Base-by-base conservation (phyloP, 352 stramenopile species). In the Phytophthora colocasiae region DNA sequence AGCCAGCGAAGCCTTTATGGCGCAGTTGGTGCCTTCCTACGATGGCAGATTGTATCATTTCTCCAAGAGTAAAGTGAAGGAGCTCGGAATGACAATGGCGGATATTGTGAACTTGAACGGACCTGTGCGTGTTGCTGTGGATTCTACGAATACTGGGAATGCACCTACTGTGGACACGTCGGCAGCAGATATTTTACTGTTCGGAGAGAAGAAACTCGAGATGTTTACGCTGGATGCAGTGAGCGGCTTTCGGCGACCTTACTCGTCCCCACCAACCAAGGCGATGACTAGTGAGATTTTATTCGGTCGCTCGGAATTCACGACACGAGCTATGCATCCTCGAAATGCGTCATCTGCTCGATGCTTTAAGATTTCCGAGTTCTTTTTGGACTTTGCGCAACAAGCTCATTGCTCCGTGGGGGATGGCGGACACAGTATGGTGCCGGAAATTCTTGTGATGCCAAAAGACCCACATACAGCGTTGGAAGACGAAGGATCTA, bases 351-450 rank as follows among this genome's bases (percentile, higher is more conserved):
- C 78, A 10, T 73, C 71, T 9, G 75, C 85, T 45, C 73, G 81
- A 15, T 95, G 87, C 53, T 90, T 95, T 54, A 90, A 80, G 54
- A 90, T 95, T 45, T 88, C 85, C 1, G 87, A 95, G 68, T 95
- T 89, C 56, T 95, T 95, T 57, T 39, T 95, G 24, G 81, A 95
- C 63, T 90, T 95, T 52, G 74, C 80, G 0, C 67, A 80, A 22
- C 69, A 83, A 8, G 70, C 83, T 14, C 73, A 75, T 41, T 95
- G 87, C 50, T 67, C 67, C 22, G 52, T 72, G 11, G 56, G 71
- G 15, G 55, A 76, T 14, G 55, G 72, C 40, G 54, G 59, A 4
- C 68, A 69, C 12, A 70, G 70, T 3, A 63, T 75, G 46, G 65
- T 68, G 26, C 82, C 81, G 6, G 73, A 85, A 8, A 87, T 90